phyloP scores from a whole-genome alignment of 1,284 basidiomycete genomes.

The Ganoderma resinaceum region DNA sequence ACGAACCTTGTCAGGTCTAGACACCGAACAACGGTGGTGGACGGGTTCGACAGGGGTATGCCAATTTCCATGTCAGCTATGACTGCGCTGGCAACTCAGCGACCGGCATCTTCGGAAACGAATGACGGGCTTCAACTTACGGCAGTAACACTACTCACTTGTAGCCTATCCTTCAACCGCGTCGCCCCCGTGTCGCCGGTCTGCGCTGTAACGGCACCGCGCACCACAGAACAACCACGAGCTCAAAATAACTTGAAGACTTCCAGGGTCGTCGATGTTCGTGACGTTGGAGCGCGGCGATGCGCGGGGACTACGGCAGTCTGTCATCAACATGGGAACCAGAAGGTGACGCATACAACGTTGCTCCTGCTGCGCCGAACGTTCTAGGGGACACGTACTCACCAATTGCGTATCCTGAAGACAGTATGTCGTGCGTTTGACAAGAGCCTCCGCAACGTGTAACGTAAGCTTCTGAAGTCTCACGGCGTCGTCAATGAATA shows the following conservation, averaged over 20 bases:
- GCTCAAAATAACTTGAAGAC: not conserved
- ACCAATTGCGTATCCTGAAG: not conserved
- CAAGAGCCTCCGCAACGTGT: not conserved
- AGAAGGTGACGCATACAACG: not conserved
- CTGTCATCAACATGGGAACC: not conserved
- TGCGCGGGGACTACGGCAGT: slow-evolving; percentile 7
- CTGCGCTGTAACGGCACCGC: not conserved
- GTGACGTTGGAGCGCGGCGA: not conserved
- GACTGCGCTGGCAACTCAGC: slow-evolving; percentile 9
- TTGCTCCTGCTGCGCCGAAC: not conserved
- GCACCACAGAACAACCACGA: not conserved
- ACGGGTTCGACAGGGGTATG: not conserved
- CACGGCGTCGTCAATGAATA: not conserved
- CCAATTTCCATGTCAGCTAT: slow-evolving; percentile 10
- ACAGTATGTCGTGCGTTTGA: not conserved
- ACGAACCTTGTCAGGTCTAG: not conserved
- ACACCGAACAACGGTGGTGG: not conserved
- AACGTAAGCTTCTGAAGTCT: not conserved
- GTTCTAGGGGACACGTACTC: not conserved
- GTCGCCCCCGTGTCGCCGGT: not conserved
- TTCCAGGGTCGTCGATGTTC: not conserved
- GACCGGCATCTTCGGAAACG: slow-evolving; percentile 3
- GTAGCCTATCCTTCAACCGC: not conserved
- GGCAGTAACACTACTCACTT: not conserved
- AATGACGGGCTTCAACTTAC: not conserved